Evolutionary conservation across 192 early-diverging fungal genomes (phyloP), one percentile per base, ranked within the genome.

Genomic region (Ambispora gerdemannii): DNA sequence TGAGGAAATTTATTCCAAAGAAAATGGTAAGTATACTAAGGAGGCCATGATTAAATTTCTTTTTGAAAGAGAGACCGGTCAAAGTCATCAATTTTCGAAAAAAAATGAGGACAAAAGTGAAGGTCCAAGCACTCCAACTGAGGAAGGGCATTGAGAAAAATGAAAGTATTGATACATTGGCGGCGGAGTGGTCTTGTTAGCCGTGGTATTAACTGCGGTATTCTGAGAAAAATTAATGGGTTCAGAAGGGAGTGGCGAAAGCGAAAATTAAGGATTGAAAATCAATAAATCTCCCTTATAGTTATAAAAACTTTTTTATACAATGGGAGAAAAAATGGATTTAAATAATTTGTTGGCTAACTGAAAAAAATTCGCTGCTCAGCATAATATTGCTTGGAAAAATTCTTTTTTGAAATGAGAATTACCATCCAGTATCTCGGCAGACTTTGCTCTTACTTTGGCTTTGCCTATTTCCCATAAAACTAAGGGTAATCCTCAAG

Each of bases 341-440:
- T 59, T 59, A 59, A 59, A 59, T 34, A 62, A 33, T 34, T 62
- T 62, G 17, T 17, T 62, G 17, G 2, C 2, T 1, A 32, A 1
- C 2, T 62, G 60, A 34, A 62, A 62, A 33, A 33, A 62, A n/a
- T 34, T 62, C 2, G 30, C 60, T 25, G 22, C 7, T 34, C 60
- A 62, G 6, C 35, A 62, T 62, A 62, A 62, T 62, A 62, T 62
- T 62, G 1, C 32, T 62, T 62, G 60, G 15, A 62, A 62, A 62
- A 34, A 62, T 17, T 62, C 60, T 32, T 62, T 62, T 33, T n/a
- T 62, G 4, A 28, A 62, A 33, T 62, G 60, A 36, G 60, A 62
- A 4, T 36, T 62, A 22, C 0, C 22, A 58, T 55, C 24, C 10
- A 20, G 25, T 55, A 11, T 20, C 4, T 55, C 4, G 4, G n/a